Base-by-base conservation (phyloP, 177 flowering plant species). In the Vitis hybrid region DNA sequence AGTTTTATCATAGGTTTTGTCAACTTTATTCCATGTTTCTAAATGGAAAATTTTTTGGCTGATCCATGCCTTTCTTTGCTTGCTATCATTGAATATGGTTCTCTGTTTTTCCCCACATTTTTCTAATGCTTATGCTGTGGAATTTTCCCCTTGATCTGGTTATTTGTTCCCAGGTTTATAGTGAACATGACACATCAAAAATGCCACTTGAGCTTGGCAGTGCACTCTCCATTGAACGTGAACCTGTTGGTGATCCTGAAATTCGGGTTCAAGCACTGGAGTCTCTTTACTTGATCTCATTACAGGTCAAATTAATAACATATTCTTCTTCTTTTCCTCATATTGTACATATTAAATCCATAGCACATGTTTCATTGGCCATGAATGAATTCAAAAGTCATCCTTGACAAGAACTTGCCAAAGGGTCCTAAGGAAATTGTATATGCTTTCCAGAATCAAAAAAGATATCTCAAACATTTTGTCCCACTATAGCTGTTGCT, bases 161-260 rank as follows among this genome's bases (percentile, higher is more conserved):
- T 22, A 69, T 55, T 58, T 58, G 15, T 72, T 39, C 49, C 29
- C 88, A 95, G 99, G 69, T 90, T 56, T 95, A 89, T 65, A 82
- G 79, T 61, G 84, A 87, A 66, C 75, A 90, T 63, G 98, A 95
- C 74, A 89, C 80, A 51, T 86, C 92, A 29, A 95, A 93, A 79
- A 95, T 95, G 96, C 99, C 99, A 10, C 88, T 79, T 58, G 99
- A 95, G 82, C 90, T 95, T 69, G 88, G 78, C 10, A 87, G 78
- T 85, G 96, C 89, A 21, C 91, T 95, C 21, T 86, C 94, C 16
- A 89, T 91, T 65, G 93, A 95, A 72, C 93, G 97, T 29, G 98
- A 95, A 81, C 72, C 84, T 63, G 83, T 87, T 69, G 79, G 73
- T 74, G 98, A 95, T 85, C 92, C 96, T 73, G 96, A 95, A 68